A percentile compares a stretch with the other conserved stretches of the same genome.
Evolutionary conservation across 495 filamentous ascomycete species (phyloP).

Genomic region (Neurospora sp.): DNA sequence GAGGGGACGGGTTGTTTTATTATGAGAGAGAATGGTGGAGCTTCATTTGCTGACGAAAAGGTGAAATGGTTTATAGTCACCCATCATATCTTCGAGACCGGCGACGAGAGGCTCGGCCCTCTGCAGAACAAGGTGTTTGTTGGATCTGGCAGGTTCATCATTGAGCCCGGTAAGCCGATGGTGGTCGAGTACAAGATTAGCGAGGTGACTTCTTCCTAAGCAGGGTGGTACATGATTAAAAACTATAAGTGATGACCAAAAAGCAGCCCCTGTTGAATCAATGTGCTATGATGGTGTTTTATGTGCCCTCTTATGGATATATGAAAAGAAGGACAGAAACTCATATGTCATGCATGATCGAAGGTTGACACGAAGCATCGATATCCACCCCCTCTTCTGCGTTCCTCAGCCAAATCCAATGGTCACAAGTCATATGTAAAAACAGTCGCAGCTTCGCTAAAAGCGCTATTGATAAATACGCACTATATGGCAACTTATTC

Average conservation of each 20-base stretch:
- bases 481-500: not conserved
- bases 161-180: slow-evolving; percentile 42
- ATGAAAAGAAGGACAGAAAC: not conserved
- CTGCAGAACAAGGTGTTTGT: slow-evolving; percentile 47
- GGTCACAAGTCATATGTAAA: not conserved
- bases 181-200: slow-evolving; percentile 53
- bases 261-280: not conserved
- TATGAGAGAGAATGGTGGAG: not conserved
- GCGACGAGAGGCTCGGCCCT: slow-evolving; percentile 37
- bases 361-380: not conserved
- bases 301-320: not conserved
- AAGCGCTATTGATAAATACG: not conserved
- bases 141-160: slow-evolving; percentile 42
- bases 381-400: not conserved
- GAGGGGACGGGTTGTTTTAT: not conserved
- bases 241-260: not conserved
- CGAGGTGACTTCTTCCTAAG: slow-evolving; percentile 29
- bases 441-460: not conserved
- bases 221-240: not conserved
- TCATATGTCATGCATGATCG: not conserved
- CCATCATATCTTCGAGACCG: slow-evolving; percentile 46
- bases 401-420: not conserved
- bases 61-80: slow-evolving; percentile 27
- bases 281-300: not conserved
- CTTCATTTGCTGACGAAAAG: not conserved